phyloP scores from a whole-genome alignment of 2,329 filamentous ascomycete species.

The Xylariaceae sp. region DNA sequence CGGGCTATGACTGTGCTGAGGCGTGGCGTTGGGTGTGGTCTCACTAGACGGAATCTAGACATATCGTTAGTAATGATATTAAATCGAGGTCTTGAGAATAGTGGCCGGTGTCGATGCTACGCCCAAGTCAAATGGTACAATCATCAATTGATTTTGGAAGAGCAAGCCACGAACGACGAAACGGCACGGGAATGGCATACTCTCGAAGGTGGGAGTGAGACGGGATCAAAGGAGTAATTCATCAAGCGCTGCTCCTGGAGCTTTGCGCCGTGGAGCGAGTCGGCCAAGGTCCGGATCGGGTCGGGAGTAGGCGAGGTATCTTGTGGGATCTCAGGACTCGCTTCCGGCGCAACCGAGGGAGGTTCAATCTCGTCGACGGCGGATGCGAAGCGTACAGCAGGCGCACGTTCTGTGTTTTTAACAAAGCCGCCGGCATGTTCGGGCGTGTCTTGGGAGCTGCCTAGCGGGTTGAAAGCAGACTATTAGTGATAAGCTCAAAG shows the following conservation, averaged over 20 bases:
- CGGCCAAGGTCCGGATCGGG: conserved; percentile 71
- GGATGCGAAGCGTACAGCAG: conserved; percentile 72
- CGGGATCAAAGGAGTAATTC: conserved; percentile 86
- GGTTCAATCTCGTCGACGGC: conserved; percentile 68
- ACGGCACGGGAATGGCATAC: conserved; percentile 57
- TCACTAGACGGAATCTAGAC: conserved; percentile 63
- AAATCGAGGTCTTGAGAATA: background rate
- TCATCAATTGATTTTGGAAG: background rate
- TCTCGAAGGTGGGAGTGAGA: conserved; percentile 82
- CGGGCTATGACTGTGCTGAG: conserved; percentile 66
- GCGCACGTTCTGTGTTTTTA: conserved; percentile 38
- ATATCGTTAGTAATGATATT: conserved; percentile 22
- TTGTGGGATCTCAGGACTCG: conserved; percentile 23
- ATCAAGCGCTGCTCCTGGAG: conserved; percentile 83
- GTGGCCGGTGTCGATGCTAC: background rate
- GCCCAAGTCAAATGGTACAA: background rate
- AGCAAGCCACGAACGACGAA: conserved; percentile 1
- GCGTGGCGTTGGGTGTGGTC: conserved; percentile 62
- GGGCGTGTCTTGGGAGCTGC: conserved; percentile 21
- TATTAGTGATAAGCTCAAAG: conserved; percentile 25
- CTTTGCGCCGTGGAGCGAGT: conserved; percentile 71
- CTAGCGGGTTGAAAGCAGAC: conserved; percentile 25
- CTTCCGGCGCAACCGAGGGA: conserved; percentile 43
- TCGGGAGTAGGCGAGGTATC: conserved; percentile 54
- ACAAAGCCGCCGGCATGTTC: conserved; percentile 30